These are phyloP conservation scores for Prunus armeniaca DNA, from an alignment of 306 rosid species.

Conservation along the genomic window DNA sequence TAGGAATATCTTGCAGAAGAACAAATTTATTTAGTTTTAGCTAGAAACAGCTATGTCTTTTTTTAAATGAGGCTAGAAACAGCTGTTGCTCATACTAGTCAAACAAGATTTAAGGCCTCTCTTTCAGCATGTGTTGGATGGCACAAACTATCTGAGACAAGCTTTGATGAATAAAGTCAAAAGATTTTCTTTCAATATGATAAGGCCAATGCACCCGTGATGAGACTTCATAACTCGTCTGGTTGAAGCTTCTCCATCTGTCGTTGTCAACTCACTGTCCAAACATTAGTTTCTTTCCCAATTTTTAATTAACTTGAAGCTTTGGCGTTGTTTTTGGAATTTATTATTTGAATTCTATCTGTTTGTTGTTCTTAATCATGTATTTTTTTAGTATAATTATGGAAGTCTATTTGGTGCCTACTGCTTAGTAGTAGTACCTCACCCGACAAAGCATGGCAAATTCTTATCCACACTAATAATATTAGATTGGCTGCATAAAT, in stretches of 20 bases:
- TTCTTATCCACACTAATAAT: slow-evolving; percentile 5
- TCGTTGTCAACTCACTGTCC: neutral
- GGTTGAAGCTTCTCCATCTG: neutral
- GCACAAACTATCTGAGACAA: neutral
- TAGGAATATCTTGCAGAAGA: too few species aligned
- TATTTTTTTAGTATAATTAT: neutral
- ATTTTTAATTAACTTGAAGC: neutral
- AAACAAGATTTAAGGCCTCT: too few species aligned
- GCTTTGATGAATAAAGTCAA: neutral
- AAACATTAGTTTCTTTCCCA: neutral
- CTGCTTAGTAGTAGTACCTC: neutral
- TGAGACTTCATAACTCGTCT: neutral
- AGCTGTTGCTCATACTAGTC: too few species aligned
- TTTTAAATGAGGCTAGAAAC: too few species aligned
- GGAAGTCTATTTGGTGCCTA: neutral
- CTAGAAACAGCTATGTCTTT: too few species aligned
- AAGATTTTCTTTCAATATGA: too few species aligned
- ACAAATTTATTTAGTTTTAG: too few species aligned
- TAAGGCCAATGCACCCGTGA: neutral
- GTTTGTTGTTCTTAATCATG: neutral
- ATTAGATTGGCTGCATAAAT: neutral
- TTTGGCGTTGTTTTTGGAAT: neutral
- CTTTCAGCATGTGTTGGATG: neutral
- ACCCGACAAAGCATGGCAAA: neutral
- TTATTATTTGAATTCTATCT: neutral